Base-by-base conservation (phyloP, 495 filamentous ascomycete species). In the Xylaria castorea region DNA sequence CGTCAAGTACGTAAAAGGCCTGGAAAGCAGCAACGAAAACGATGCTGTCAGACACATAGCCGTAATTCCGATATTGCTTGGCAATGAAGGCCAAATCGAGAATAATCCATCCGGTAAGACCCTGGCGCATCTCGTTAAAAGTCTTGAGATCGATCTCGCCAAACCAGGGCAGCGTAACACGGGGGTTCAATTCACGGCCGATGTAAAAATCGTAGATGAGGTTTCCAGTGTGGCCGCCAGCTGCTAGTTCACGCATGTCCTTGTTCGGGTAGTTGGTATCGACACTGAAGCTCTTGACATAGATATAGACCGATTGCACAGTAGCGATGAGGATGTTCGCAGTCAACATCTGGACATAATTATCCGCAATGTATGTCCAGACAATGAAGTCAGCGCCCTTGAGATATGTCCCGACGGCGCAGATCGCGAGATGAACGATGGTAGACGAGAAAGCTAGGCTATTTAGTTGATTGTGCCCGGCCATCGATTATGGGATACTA, bases 171-270 rank as follows among this genome's bases (percentile, higher is more conserved):
- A 97, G 77, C 5, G 85, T 89, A 62, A 98, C 80, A 38, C 94
- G 94, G 9, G 97, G 95, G 83, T 98, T 99, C 70, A 98, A 91
- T 79, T 98, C 96, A 46, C 96, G 94, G 25, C 96, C 96, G 74
- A 98, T 98, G 84, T 94, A 99, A 87, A 93, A 98, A 82, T 98
- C 95, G 81, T 98, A 98, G 42, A 98, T 81, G 62, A 92, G 81
- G 78, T 97, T 98, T 66, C 96, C 97, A 18, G 90, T 90, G 75
- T 92, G 87, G 65, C 93, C 94, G 63, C 94, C 94, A 5, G 89
- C 87, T 0, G 95, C 95, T 6, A 98, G 87, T 75, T 94, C 87
- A 66, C 95, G 93, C 68, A 87, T 80, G 46, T 91, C 87, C 14
- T 87, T 83, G 73, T 93, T 88, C 30, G 78, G 74, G 46, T 80